Evolutionary conservation across 306 rosid genomes (phyloP).

Genomic region (Calophaca sinica): DNA sequence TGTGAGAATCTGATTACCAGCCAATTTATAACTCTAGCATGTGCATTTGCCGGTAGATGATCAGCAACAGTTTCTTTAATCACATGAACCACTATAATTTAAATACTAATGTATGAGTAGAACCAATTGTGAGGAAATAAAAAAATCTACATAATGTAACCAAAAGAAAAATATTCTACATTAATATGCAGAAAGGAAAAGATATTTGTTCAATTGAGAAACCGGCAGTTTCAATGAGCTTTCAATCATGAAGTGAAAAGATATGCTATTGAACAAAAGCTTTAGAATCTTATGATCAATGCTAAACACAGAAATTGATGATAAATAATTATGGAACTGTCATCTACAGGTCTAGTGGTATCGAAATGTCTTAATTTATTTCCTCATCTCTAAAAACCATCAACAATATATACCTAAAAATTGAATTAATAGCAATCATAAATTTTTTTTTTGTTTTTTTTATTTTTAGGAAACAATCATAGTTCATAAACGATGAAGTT

Average conservation of each 20-base stretch:
- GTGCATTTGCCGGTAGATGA: slow-evolving; percentile 51
- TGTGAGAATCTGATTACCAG: slow-evolving; percentile 26
- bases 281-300: slow-evolving; percentile 22
- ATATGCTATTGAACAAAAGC: not conserved
- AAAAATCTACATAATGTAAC: not conserved
- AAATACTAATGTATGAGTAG: slow-evolving; percentile 17
- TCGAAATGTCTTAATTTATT: too few relatives aligned
- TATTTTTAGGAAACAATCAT: too few relatives aligned
- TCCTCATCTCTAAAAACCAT: too few relatives aligned
- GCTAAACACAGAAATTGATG: not conserved
- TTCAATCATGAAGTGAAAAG: too few relatives aligned
- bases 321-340: not conserved
- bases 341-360: too few relatives aligned
- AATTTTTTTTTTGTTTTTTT: too few relatives aligned
- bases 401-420: too few relatives aligned
- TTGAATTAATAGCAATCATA: too few relatives aligned
- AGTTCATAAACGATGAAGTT: too few relatives aligned
- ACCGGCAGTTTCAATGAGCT: too few relatives aligned
- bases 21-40: slow-evolving; percentile 41
- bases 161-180: not conserved
- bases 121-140: slow-evolving; percentile 10
- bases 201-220: too few relatives aligned
- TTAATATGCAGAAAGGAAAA: not conserved
- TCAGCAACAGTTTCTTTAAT: not conserved
- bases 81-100: slow-evolving; percentile 7